Conservation (phyloP, 176 grass and related monocot species). For the Bolboschoenus planiculmis region DNA sequence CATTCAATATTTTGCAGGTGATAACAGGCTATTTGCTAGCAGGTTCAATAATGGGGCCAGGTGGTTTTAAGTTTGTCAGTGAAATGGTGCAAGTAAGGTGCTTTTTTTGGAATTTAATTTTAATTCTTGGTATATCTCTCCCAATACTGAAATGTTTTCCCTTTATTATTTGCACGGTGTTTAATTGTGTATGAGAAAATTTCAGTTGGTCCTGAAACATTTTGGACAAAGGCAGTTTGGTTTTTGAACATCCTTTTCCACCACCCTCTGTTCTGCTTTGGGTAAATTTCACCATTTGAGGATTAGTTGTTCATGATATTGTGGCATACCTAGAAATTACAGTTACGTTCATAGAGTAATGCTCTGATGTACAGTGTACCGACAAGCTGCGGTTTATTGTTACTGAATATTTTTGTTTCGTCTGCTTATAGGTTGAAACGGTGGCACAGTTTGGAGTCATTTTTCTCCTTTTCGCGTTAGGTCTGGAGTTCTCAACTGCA, state of each 20-base stretch:
- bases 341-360: neutral
- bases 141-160: neutral
- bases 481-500: constrained; percentile 88
- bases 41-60: constrained; percentile 93
- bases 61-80: constrained; percentile 97
- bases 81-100: constrained; percentile 99
- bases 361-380: neutral
- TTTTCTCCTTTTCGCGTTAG: constrained; percentile 96
- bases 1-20: constrained; percentile 51
- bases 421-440: constrained; percentile 75
- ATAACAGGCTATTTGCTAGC: constrained; percentile 99
- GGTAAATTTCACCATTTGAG: neutral
- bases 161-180: neutral
- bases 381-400: neutral
- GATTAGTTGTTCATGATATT: neutral
- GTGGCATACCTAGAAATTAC: neutral
- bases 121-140: neutral
- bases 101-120: constrained; percentile 19
- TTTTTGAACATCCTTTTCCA: neutral
- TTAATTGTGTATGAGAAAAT: neutral
- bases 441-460: constrained; percentile 99
- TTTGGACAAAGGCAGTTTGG: neutral
- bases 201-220: neutral
- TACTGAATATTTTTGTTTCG: neutral
- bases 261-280: neutral